Percentiles rank a stretch among this genome's conserved stretches.
phyloP scores from a whole-genome alignment of 768 basidiomycete genomes.

The Russula sp. region DNA sequence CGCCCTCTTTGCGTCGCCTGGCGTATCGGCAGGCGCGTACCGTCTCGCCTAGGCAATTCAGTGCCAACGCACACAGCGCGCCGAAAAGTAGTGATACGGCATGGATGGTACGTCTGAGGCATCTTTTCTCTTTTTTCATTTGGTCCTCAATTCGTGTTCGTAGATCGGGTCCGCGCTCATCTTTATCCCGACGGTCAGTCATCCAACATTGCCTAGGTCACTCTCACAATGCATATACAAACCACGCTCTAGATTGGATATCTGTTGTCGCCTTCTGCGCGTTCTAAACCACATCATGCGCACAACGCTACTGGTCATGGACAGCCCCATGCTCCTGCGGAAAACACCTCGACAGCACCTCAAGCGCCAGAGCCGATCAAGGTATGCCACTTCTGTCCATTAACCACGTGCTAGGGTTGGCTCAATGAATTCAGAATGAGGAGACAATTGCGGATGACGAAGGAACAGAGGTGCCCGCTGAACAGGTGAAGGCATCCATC shows the following conservation, averaged over 20 bases:
- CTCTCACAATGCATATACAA: conserved; percentile 34
- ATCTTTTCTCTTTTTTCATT: neutral
- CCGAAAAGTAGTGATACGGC: conserved; percentile 19
- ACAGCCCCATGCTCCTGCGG: conserved; percentile 49
- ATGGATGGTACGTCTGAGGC: conserved; percentile 24
- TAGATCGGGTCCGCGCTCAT: conserved; percentile 28
- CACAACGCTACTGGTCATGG: conserved; percentile 56
- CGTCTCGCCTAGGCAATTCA: conserved; percentile 18
- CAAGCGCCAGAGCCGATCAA: conserved; percentile 10
- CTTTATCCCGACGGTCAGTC: conserved; percentile 29
- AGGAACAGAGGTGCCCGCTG: conserved; percentile 33
- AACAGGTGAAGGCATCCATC: conserved; percentile 34
- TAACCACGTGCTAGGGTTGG: neutral
- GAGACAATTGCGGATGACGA: conserved; percentile 32
- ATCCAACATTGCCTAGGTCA: conserved; percentile 16
- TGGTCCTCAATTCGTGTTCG: neutral
- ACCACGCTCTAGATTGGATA: conserved; percentile 19
- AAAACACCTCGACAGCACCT: conserved; percentile 46
- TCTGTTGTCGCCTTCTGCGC: conserved; percentile 29
- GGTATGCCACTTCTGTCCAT: neutral
- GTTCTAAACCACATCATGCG: conserved; percentile 34
- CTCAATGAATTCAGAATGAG: conserved; percentile 11
- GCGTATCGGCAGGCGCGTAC: conserved; percentile 12
- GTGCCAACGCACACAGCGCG: conserved; percentile 19
- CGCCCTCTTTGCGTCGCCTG: conserved; percentile 17